These are phyloP conservation scores for Isoetes engelmannii DNA, from an alignment of 83 land plant species.

Conservation along the genomic window DNA sequence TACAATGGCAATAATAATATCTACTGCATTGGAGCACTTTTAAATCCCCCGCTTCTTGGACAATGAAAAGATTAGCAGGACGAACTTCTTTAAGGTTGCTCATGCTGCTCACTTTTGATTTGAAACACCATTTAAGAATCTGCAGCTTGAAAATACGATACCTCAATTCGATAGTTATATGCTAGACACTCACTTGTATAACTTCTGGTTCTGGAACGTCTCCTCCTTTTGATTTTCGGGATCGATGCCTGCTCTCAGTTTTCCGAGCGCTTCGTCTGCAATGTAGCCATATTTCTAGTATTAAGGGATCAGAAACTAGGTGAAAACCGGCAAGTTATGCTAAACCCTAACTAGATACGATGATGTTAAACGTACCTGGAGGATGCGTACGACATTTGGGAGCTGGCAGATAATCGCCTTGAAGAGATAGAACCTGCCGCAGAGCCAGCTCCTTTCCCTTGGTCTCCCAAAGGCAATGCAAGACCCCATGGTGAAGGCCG, in stretches of 20 bases:
- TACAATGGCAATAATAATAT: neutral
- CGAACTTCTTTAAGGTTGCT: neutral
- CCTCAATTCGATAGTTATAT: neutral
- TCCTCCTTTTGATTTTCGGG: constrained; percentile 11
- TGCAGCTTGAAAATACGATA: neutral
- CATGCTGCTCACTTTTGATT: neutral
- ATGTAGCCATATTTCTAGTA: neutral
- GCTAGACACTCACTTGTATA: constrained; percentile 13
- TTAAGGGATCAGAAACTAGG: neutral
- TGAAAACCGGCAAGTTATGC: neutral
- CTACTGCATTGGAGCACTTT: neutral
- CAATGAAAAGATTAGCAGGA: neutral
- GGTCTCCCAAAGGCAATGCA: too few species aligned
- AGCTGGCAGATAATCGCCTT: constrained; percentile 25
- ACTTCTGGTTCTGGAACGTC: constrained; percentile 14
- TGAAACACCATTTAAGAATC: neutral
- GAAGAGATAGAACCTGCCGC: neutral
- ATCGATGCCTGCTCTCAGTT: constrained; percentile 7
- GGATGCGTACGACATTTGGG: constrained; percentile 19
- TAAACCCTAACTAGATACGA: neutral
- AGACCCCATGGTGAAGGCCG: too few species aligned
- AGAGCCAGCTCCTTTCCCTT: too few species aligned
- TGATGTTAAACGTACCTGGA: constrained; percentile 14
- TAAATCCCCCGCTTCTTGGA: neutral
- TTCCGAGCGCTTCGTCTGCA: constrained; percentile 14